Percentiles rank a stretch among this genome's conserved stretches.
These are phyloP conservation scores for Pleurotus sapidus DNA, from an alignment of 768 basidiomycete species.

Conservation along the genomic window DNA sequence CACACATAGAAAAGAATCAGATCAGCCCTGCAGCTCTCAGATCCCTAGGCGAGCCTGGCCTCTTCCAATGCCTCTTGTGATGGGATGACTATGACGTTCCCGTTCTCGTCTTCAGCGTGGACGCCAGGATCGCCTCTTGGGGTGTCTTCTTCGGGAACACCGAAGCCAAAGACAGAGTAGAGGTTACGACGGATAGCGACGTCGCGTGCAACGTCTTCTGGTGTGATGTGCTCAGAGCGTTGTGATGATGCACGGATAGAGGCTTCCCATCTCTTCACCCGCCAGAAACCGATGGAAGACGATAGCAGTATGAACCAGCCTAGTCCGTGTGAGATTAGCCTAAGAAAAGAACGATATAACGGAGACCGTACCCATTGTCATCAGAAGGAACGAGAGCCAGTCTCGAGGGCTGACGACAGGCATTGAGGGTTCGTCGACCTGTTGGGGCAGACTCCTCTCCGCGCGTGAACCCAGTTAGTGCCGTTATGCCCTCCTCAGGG, in stretches of 20 bases:
- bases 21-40: constrained; percentile 54
- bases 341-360: neutral
- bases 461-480: constrained; percentile 7
- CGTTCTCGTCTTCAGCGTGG: constrained; percentile 19
- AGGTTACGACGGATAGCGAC: constrained; percentile 47
- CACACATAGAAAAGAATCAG: constrained; percentile 20
- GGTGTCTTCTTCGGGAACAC: constrained; percentile 22
- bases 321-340: constrained; percentile 17
- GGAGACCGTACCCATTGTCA: constrained; percentile 67
- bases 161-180: constrained; percentile 48
- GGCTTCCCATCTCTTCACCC: constrained; percentile 81
- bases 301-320: constrained; percentile 93
- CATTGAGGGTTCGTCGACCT: constrained; percentile 19
- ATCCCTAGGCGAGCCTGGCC: constrained; percentile 43
- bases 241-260: constrained; percentile 50
- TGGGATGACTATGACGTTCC: constrained; percentile 22
- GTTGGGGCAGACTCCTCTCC: constrained; percentile 16
- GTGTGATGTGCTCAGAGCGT: constrained; percentile 26
- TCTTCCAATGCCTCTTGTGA: constrained; percentile 35
- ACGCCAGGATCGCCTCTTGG: constrained; percentile 3
- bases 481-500: constrained; percentile 9
- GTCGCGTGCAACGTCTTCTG: constrained; percentile 52
- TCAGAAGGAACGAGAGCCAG: constrained; percentile 89
- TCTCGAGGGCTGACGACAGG: constrained; percentile 60
- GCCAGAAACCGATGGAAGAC: constrained; percentile 78